Evolutionary conservation across 192 early-diverging fungal genomes (phyloP), one percentile per base, ranked within the genome.

Genomic region (Coemansia reversa): DNA sequence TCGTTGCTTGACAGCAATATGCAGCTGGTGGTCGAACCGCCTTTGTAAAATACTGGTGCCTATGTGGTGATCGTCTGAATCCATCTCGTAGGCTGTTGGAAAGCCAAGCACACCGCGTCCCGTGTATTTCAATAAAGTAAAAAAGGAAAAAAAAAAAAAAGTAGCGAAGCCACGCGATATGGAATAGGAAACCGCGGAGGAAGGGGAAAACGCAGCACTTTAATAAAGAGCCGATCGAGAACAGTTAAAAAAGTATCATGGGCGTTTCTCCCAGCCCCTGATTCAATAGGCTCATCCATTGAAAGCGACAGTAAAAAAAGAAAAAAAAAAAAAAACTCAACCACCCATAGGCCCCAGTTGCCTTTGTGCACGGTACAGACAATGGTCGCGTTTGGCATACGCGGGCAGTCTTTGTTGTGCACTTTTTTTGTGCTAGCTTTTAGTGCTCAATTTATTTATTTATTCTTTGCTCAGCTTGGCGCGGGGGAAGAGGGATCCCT

Each of bases 381-480:
- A 45, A 45, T 45, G 39, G 12, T 45, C 39, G 14, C 39, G 14
- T 45, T 12, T 45, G 39, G 39, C 39, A 45, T 11, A 35, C 33
- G 33, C 33, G 3, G 33, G 33, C 33, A 11, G 33, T 35, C 20
- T 24, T 47, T 22, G 28, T 29, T 23, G 22, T 60, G 42, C 42
- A 23, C n/a, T 48, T 23, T 48, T 12, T 35, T 32, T 32, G 30
- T 57, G 9, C 35, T 35, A 32, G 18, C 27, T 55, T 55, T 12
- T 5, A 35, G 3, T 12, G 33, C 11, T 56, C 14, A 30, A 27
- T 25, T 30, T 22, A 29, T 33, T 33, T 18, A 32, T 51, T 50
- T 27, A 51, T 61, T 39, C 22, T 45, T 24, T 58, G 22, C 42
- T 14, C 39, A 16, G 60, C 60, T 50, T 61, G 60, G 48, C 33